Evolutionary conservation across 768 basidiomycete genomes (phyloP).

Genomic region (Lyophyllum atratum): DNA sequence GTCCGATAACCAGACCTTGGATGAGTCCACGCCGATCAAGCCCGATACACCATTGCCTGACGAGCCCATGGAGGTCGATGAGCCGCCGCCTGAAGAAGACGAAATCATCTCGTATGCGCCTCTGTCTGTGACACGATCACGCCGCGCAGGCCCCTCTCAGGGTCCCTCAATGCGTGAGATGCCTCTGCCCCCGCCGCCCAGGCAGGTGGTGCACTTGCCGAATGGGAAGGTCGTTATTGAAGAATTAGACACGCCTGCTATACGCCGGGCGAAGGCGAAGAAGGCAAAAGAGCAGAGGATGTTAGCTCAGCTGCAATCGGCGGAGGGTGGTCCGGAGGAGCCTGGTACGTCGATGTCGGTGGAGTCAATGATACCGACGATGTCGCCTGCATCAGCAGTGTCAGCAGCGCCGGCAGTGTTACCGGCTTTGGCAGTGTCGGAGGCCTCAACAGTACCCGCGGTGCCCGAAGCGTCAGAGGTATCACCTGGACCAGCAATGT

Average conservation of each 20-base stretch:
- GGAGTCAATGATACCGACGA: too few species aligned
- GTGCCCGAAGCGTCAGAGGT: too few species aligned
- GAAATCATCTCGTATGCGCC: constrained; percentile 6
- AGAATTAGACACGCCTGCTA: constrained; percentile 71
- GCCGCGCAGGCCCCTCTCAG: background rate
- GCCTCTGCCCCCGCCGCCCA: constrained; percentile 19
- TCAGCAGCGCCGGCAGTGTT: too few species aligned
- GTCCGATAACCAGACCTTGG: constrained; percentile 46
- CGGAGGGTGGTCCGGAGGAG: background rate
- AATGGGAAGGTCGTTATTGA: constrained; percentile 65
- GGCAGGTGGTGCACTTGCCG: constrained; percentile 29
- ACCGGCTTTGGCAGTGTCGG: too few species aligned
- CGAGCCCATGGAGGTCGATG: constrained; percentile 3
- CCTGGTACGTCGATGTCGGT: too few species aligned
- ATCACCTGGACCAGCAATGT: too few species aligned
- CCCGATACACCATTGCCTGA: constrained; percentile 13
- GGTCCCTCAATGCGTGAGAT: background rate
- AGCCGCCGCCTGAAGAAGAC: background rate
- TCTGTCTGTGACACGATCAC: constrained; percentile 1
- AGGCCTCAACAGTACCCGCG: too few species aligned
- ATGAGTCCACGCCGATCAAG: constrained; percentile 22
- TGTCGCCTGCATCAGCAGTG: too few species aligned
- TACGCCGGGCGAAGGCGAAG: constrained; percentile 62
- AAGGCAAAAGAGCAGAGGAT: constrained; percentile 31
- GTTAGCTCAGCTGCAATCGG: constrained; percentile 19